Evolutionary conservation across 495 filamentous ascomycete genomes (phyloP).

Genomic region (Aspergillus cristatus): DNA sequence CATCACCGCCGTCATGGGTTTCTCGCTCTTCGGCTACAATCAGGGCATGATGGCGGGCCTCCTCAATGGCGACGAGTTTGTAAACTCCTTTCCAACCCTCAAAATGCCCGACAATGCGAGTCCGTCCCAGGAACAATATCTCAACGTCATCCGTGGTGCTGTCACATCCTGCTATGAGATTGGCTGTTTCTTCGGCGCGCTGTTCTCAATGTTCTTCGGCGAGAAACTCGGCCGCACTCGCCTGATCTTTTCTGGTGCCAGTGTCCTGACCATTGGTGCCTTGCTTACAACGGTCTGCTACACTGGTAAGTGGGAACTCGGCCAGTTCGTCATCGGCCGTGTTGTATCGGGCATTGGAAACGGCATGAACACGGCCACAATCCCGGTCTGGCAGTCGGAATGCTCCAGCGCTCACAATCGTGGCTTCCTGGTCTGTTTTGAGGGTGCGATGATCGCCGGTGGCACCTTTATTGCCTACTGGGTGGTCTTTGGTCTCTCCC

Average conservation of each 20-base stretch:
- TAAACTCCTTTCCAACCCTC: slow-evolving; percentile 8
- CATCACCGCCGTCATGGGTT: slow-evolving; percentile 15
- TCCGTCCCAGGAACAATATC: slow-evolving; percentile 1
- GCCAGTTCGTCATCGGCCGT: slow-evolving; percentile 37
- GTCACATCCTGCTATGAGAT: slow-evolving; percentile 46
- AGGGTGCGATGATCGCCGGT: slow-evolving; percentile 23
- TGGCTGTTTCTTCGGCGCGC: slow-evolving; percentile 46
- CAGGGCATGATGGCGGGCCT: slow-evolving; percentile 20
- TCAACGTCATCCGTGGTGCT: slow-evolving; percentile 18
- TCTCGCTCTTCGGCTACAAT: slow-evolving; percentile 20
- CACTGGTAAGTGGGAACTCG: slow-evolving; percentile 16
- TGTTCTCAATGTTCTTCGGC: slow-evolving; percentile 38
- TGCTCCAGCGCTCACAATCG: slow-evolving; percentile 23
- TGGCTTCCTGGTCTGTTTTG: slow-evolving; percentile 24
- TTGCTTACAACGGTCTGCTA: slow-evolving; percentile 40
- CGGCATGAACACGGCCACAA: slow-evolving; percentile 30
- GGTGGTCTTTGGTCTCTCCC: slow-evolving; percentile 38
- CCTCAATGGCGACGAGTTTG: slow-evolving; percentile 13
- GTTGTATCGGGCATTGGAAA: slow-evolving; percentile 32
- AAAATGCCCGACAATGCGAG: slow-evolving; percentile 4
- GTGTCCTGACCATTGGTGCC: slow-evolving; percentile 42
- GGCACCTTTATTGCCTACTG: slow-evolving; percentile 29
- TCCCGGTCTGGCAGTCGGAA: slow-evolving; percentile 38
- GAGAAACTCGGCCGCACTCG: slow-evolving; percentile 42
- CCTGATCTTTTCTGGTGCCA: slow-evolving; percentile 35